Evolutionary conservation across 495 filamentous ascomycete genomes (phyloP).

Genomic region (Penicillium paxilli): DNA sequence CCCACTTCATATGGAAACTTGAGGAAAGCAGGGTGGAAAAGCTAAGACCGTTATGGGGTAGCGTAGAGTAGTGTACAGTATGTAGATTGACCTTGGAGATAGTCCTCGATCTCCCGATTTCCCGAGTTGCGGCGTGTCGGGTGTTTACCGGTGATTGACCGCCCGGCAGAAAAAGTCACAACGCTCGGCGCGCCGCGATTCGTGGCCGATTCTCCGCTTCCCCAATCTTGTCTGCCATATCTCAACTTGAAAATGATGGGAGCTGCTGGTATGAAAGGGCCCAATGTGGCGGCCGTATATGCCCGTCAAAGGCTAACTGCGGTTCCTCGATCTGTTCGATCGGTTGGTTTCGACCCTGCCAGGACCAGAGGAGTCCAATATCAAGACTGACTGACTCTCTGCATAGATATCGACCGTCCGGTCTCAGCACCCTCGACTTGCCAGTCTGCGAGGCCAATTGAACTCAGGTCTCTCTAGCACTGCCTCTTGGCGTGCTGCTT

Average conservation of each 20-base stretch:
- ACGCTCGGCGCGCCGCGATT: background rate
- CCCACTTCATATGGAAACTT: background rate
- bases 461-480: conserved; percentile 25
- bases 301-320: conserved; percentile 36
- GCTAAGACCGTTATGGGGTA: no score
- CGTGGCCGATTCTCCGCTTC: conserved; percentile 9
- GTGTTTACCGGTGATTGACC: conserved; percentile 22
- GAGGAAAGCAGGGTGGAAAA: background rate
- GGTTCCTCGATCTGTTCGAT: conserved; percentile 35
- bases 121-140: conserved; percentile 9
- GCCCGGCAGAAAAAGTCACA: conserved; percentile 43
- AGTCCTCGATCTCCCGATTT: background rate
- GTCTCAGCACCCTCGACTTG: conserved; percentile 23
- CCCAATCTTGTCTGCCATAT: conserved; percentile 7
- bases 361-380: conserved; percentile 3
- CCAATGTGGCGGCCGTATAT: conserved; percentile 27
- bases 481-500: conserved; percentile 23
- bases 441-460: conserved; percentile 22
- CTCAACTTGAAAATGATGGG: conserved; percentile 39
- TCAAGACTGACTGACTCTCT: conserved; percentile 20
- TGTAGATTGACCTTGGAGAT: no score
- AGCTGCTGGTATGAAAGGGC: conserved; percentile 35
- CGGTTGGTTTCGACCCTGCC: conserved; percentile 28
- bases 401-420: conserved; percentile 42
- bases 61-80: no score